Conservation (phyloP, 768 basidiomycete genomes). For the Lyophyllum semitale region DNA sequence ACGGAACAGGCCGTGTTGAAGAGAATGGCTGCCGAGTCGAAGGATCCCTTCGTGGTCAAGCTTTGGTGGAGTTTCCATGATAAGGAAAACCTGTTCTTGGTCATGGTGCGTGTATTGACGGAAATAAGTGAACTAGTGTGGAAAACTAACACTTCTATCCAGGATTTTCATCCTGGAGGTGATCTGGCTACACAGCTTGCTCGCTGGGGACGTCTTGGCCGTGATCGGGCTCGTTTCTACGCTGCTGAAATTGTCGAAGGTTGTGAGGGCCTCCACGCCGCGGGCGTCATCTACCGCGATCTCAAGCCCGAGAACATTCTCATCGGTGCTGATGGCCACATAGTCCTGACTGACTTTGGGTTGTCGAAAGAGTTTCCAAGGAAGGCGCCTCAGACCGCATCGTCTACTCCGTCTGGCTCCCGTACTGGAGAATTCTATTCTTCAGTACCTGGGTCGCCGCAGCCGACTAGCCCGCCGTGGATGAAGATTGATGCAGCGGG, state of each 20-base stretch:
- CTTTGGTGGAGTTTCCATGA: constrained; percentile 99
- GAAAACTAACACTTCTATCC: constrained; percentile 11
- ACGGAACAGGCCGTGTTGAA: constrained; percentile 96
- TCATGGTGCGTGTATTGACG: constrained; percentile 65
- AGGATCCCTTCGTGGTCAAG: constrained; percentile 94
- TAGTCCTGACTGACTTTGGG: constrained; percentile 97
- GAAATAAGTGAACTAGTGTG: constrained; percentile 15
- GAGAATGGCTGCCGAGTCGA: constrained; percentile 85
- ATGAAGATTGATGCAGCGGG: constrained; percentile 65
- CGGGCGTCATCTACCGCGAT: constrained; percentile 96
- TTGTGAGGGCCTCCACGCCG: constrained; percentile 89
- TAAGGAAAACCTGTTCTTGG: constrained; percentile 94
- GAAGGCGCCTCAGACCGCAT: constrained; percentile 44
- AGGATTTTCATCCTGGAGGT: constrained; percentile 96
- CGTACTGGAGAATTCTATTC: constrained; percentile 56
- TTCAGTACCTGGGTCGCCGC: constrained; percentile 45
- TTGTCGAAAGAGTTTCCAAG: constrained; percentile 89
- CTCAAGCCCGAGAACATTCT: constrained; percentile 97
- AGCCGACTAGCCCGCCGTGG: constrained; percentile 68
- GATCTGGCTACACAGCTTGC: constrained; percentile 98
- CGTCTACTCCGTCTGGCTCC: constrained; percentile 57
- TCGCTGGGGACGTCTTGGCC: constrained; percentile 90
- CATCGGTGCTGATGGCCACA: constrained; percentile 92
- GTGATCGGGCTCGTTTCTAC: constrained; percentile 95
- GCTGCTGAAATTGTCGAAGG: constrained; percentile 97